Conservation (phyloP, 2,329 filamentous ascomycete genomes). For the Cryoendolithus antarcticus region DNA sequence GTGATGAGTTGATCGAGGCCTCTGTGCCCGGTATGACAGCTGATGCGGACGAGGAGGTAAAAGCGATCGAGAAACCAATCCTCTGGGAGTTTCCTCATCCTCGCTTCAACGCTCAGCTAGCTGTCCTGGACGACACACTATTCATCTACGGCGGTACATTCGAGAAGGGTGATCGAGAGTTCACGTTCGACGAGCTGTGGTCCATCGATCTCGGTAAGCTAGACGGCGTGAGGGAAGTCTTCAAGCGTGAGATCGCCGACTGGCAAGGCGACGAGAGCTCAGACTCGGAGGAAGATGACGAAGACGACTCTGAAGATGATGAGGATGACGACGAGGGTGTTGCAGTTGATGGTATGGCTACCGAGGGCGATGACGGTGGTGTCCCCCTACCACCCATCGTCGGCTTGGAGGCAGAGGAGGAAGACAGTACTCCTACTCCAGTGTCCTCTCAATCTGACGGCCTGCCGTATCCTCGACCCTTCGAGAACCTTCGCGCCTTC, state of each 20-base stretch:
- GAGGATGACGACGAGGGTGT: conserved; percentile 38
- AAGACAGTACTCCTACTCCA: conserved; percentile 13
- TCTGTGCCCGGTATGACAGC: conserved; percentile 5
- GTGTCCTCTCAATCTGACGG: conserved; percentile 54
- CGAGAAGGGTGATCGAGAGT: conserved; percentile 89
- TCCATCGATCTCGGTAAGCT: conserved; percentile 88
- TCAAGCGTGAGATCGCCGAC: conserved; percentile 71
- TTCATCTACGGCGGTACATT: conserved; percentile 94
- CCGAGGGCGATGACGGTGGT: conserved; percentile 29
- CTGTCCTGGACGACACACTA: conserved; percentile 82
- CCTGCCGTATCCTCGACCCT: conserved; percentile 65
- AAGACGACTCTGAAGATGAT: conserved; percentile 40
- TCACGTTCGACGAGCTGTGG: conserved; percentile 91
- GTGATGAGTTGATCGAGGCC: conserved; percentile 27
- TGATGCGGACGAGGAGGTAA: conserved; percentile 43
- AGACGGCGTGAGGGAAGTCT: conserved; percentile 86
- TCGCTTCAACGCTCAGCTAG: conserved; percentile 80
- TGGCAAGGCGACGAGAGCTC: conserved; percentile 51
- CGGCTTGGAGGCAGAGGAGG: conserved; percentile 10
- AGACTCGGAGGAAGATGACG: conserved; percentile 36
- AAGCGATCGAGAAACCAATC: conserved; percentile 40
- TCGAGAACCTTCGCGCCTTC: conserved; percentile 85
- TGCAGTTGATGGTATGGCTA: conserved; percentile 10
- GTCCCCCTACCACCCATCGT: conserved; percentile 8
- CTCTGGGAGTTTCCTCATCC: conserved; percentile 77